Percentiles rank a stretch among this genome's conserved stretches.
These are phyloP conservation scores for Cyberlindnera euphorbiiphila DNA, from an alignment of 805 yeast species.

Conservation along the genomic window DNA sequence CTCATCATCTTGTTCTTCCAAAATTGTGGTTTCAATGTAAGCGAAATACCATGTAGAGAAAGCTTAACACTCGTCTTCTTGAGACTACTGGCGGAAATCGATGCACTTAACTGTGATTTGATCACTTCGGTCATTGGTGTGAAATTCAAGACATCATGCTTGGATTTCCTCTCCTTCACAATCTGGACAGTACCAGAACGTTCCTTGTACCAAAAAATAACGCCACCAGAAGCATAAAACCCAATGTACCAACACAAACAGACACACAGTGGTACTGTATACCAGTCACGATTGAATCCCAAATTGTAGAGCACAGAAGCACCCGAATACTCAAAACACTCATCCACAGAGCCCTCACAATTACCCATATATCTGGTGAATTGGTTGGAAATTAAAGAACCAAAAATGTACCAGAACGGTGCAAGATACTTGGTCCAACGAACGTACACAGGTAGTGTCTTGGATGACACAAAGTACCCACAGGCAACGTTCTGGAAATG, in stretches of 20 bases:
- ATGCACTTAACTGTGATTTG: neutral
- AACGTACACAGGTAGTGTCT: constrained; percentile 77
- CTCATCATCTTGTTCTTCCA: constrained; percentile 4
- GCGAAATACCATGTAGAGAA: constrained; percentile 10
- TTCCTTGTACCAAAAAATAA: constrained; percentile 42
- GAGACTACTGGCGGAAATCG: no score
- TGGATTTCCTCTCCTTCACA: constrained; percentile 18
- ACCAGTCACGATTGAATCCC: constrained; percentile 67
- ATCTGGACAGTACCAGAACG: constrained; percentile 23
- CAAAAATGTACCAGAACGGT: constrained; percentile 76
- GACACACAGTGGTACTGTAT: constrained; percentile 58
- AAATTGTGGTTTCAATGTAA: constrained; percentile 14
- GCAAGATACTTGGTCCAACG: constrained; percentile 80
- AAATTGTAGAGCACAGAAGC: constrained; percentile 46
- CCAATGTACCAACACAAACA: constrained; percentile 56
- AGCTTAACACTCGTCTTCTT: constrained; percentile 1
- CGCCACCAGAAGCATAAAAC: constrained; percentile 45
- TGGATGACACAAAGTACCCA: constrained; percentile 75
- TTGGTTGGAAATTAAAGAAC: constrained; percentile 61
- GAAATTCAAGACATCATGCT: constrained; percentile 2
- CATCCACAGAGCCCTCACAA: constrained; percentile 49
- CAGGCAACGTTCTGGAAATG: constrained; percentile 67
- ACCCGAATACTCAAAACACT: constrained; percentile 53
- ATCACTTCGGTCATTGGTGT: neutral
- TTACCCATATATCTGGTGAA: constrained; percentile 64